Conservation (phyloP, 2,329 filamentous ascomycete species). For the Scopulariopsis brevicaulis region DNA sequence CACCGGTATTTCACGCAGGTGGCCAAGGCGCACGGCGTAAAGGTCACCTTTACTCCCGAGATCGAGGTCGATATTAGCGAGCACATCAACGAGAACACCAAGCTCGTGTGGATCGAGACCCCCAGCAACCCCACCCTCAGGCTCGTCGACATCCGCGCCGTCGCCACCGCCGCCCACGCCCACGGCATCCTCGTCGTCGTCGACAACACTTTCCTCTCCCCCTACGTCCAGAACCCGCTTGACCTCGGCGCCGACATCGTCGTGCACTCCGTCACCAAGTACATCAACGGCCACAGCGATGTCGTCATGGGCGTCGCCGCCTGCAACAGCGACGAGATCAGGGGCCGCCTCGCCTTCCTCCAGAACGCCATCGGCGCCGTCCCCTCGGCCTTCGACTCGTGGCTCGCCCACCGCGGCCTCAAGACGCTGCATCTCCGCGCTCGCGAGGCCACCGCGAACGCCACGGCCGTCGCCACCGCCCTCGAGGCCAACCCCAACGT, state of each 20-base stretch:
- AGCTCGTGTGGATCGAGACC: constrained; percentile 93
- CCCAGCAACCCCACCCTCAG: constrained; percentile 91
- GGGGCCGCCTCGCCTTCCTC: constrained; percentile 71
- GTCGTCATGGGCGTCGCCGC: constrained; percentile 96
- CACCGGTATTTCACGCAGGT: constrained; percentile 99
- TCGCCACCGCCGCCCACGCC: constrained; percentile 72
- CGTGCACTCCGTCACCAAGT: constrained; percentile 95
- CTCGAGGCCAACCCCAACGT: constrained; percentile 75
- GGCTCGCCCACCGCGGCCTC: constrained; percentile 92
- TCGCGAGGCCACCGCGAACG: constrained; percentile 74
- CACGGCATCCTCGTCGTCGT: constrained; percentile 94
- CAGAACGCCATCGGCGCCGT: constrained; percentile 97
- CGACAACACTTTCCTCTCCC: constrained; percentile 96
- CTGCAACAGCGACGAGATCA: constrained; percentile 77
- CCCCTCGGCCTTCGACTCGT: constrained; percentile 90
- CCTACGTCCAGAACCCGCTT: constrained; percentile 93
- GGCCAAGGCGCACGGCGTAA: constrained; percentile 83
- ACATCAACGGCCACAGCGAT: constrained; percentile 96
- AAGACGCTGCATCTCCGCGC: constrained; percentile 95
- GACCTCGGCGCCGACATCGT: constrained; percentile 94
- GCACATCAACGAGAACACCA: constrained; percentile 80
- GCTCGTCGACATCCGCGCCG: constrained; percentile 83
- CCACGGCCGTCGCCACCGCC: constrained; percentile 61
- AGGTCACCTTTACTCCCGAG: constrained; percentile 86
- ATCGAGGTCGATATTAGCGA: constrained; percentile 81